Conservation (phyloP, 1,284 basidiomycete genomes). For the Cutaneotrichosporon cutaneum region DNA sequence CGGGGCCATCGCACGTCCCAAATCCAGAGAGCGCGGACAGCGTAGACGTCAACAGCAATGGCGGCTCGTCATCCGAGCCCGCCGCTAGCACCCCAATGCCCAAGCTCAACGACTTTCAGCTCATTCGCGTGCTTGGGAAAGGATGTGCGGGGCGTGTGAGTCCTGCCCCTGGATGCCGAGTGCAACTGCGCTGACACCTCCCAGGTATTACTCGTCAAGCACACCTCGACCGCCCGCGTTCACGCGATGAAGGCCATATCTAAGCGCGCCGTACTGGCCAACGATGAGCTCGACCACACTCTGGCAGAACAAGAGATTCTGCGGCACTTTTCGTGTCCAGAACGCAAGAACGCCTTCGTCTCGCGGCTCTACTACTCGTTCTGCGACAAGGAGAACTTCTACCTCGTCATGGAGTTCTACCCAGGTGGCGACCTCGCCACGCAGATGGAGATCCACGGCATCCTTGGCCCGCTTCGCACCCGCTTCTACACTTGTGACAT, state of each 20-base stretch:
- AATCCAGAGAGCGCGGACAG: constrained; percentile 14
- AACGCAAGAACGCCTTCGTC: constrained; percentile 79
- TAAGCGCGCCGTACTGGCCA: constrained; percentile 90
- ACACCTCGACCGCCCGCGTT: constrained; percentile 67
- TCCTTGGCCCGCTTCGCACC: constrained; percentile 84
- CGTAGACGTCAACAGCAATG: constrained; percentile 12
- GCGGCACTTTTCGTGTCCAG: constrained; percentile 71
- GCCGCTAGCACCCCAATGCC: constrained; percentile 15
- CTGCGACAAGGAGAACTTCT: constrained; percentile 91
- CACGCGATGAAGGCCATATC: constrained; percentile 96
- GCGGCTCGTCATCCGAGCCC: constrained; percentile 3
- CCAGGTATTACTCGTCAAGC: constrained; percentile 74
- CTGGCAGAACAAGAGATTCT: constrained; percentile 91
- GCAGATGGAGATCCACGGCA: constrained; percentile 90
- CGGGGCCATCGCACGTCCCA: constrained; percentile 9
- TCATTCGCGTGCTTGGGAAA: constrained; percentile 92
- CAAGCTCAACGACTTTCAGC: constrained; percentile 84
- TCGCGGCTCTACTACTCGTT: constrained; percentile 94
- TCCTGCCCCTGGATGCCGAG: neutral
- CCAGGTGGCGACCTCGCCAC: constrained; percentile 95
- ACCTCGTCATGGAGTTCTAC: constrained; percentile 73
- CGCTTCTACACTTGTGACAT: constrained; percentile 96
- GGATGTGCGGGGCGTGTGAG: constrained; percentile 85
- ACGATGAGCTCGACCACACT: constrained; percentile 93
- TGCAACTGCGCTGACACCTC: neutral